Base-by-base conservation (phyloP, 2,329 filamentous ascomycete species). In the Decorospora gaudefroyi region DNA sequence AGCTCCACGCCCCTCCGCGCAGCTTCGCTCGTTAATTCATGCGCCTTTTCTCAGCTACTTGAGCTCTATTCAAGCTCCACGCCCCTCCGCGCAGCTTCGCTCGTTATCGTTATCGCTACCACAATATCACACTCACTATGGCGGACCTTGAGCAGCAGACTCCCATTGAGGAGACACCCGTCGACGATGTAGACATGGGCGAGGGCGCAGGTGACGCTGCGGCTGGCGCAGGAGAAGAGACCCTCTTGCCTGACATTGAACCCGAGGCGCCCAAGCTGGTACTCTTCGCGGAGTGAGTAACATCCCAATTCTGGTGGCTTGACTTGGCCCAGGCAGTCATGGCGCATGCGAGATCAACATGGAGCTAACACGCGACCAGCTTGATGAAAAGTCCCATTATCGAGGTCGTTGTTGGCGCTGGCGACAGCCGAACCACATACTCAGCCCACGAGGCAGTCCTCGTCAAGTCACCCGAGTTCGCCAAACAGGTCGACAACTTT, bases 391-490 rank as follows among this genome's bases (percentile, higher is more conserved):
- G 74, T 15, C 73, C 76, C 0, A 75, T 78, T 23, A 62, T 78
- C 31, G 70, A 77, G 48, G 61, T 78, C 2, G 34, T 71, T 4
- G 69, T 75, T 23, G 75, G 74, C 46, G 71, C 72, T 33, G 83
- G 78, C 42, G 81, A 83, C 4, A 68, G 73, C 1, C 77, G 81
- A 59, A 83, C 82, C 7, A 76, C 83, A 21, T 78, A 96, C 46
- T 85, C 83, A 16, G 89, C 89, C 5, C 91, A 96, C 69, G 86
- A 95, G 72, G 84, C 77, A 3, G 78, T 96, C 17, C 77, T 97
- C 23, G 64, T 74, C 8, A 80, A 85, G 66, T 92, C 88, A 29
- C 88, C 90, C 0, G 90, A 80, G 69, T 89, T 96, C 64, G 76
- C 77, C 8, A 79, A 83, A 15, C 76, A 80, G 5, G 83, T 85